Conservation (phyloP, 2,329 filamentous ascomycete genomes). For the Aspergillus aculeatinus region DNA sequence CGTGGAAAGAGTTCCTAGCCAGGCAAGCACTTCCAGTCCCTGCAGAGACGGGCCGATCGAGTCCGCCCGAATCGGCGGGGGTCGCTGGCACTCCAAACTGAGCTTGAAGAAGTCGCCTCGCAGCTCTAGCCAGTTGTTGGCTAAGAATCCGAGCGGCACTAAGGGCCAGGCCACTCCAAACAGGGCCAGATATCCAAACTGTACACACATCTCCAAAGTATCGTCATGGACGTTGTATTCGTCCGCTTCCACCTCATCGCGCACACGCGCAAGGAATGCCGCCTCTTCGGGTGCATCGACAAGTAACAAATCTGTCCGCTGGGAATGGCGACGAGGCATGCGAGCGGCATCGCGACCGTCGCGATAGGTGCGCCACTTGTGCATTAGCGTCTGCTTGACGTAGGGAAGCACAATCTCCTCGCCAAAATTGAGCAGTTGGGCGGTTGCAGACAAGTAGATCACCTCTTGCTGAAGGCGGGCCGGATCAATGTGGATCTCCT, state of each 20-base stretch:
- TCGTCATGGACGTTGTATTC: conserved; percentile 88
- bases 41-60: conserved; percentile 93
- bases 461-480: conserved; percentile 83
- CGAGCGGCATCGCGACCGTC: conserved; percentile 34
- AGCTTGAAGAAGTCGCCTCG: conserved; percentile 94
- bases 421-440: conserved; percentile 82
- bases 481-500: conserved; percentile 77
- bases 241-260: conserved; percentile 77
- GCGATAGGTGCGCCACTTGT: conserved; percentile 59
- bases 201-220: conserved; percentile 89
- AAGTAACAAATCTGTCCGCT: conserved; percentile 47
- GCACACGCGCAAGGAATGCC: conserved; percentile 75
- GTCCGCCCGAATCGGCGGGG: conserved; percentile 84
- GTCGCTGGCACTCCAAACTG: conserved; percentile 81
- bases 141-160: conserved; percentile 81
- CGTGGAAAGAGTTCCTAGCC: conserved; percentile 86
- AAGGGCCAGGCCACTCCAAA: conserved; percentile 95
- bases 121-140: conserved; percentile 96
- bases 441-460: conserved; percentile 93
- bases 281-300: conserved; percentile 75
- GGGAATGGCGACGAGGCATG: conserved; percentile 26
- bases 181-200: conserved; percentile 83
- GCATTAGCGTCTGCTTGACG: conserved; percentile 72
- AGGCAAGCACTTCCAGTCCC: conserved; percentile 82
- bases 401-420: conserved; percentile 85